Conservation (phyloP, 345 rosid species). For the Microcos paniculata region DNA sequence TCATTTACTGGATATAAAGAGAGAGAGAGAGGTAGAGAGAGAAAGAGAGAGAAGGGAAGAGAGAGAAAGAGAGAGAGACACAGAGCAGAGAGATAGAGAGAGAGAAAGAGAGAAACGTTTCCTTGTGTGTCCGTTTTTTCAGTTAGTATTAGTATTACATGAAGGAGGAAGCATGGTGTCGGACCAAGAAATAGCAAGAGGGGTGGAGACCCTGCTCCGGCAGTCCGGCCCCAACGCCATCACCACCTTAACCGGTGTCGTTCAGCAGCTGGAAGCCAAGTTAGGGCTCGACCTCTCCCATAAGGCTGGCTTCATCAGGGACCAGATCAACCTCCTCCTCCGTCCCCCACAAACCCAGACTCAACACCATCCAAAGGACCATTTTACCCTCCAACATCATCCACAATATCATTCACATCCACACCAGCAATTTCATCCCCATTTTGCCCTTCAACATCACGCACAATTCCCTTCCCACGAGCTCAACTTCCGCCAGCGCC, state of each 20-base stretch:
- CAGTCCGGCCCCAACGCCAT: conserved; percentile 64
- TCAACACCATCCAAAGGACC: conserved; percentile 37
- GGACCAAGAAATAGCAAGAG: conserved; percentile 85
- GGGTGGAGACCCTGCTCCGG: conserved; percentile 76
- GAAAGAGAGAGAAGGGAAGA: conserved; percentile 8
- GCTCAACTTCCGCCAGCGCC: conserved; percentile 70
- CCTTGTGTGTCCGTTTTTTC: conserved; percentile 36
- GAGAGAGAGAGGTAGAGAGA: conserved; percentile 23
- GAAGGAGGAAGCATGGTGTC: conserved; percentile 58
- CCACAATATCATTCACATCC: conserved; percentile 37
- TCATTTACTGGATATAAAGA: conserved; percentile 24
- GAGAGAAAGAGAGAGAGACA: conserved; percentile 12
- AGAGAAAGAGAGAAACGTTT: conserved; percentile 21
- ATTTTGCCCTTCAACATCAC: conserved; percentile 49
- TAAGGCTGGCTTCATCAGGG: conserved; percentile 74
- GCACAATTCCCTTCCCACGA: conserved; percentile 48
- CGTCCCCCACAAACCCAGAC: conserved; percentile 43
- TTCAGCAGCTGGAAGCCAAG: conserved; percentile 79
- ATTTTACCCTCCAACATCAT: conserved; percentile 58
- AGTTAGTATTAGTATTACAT: conserved; percentile 36
- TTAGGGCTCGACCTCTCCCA: conserved; percentile 81
- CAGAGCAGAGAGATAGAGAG: conserved; percentile 16
- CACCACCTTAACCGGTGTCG: conserved; percentile 71
- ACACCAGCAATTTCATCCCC: conserved; percentile 46
- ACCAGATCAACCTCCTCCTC: conserved; percentile 78